Conservation (phyloP, 805 yeast genomes). For the Ogataea saltuana region DNA sequence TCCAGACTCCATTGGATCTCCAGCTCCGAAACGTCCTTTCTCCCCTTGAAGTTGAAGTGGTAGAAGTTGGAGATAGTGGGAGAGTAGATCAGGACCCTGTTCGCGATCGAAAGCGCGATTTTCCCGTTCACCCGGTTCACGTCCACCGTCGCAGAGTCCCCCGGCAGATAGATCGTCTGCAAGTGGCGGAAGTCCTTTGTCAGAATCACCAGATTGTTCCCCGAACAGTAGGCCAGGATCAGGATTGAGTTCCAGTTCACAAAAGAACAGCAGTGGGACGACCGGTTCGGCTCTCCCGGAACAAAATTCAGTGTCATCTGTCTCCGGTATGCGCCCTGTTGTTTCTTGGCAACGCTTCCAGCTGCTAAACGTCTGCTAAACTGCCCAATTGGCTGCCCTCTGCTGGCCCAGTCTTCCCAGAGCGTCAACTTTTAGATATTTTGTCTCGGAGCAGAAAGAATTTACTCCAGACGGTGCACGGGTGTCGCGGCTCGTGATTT, state of each 20-base stretch:
- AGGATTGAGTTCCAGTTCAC: conserved; percentile 66
- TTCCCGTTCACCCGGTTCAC: conserved; percentile 62
- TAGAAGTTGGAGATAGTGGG: conserved; percentile 55
- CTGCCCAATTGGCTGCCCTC: too few relatives aligned
- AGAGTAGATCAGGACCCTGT: conserved; percentile 48
- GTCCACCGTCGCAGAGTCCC: conserved; percentile 67
- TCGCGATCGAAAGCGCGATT: conserved; percentile 54
- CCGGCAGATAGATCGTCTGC: conserved; percentile 74
- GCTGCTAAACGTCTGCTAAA: too few relatives aligned
- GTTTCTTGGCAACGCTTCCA: too few relatives aligned
- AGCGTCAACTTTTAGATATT: too few relatives aligned
- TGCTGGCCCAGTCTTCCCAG: too few relatives aligned
- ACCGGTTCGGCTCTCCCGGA: conserved; percentile 81
- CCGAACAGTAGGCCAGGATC: conserved; percentile 77
- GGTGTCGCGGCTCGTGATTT: not conserved
- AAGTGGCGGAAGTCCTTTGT: conserved; percentile 53
- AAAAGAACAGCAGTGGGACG: conserved; percentile 56
- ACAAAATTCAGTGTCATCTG: conserved; percentile 65
- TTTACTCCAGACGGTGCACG: not conserved
- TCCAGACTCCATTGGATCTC: conserved; percentile 37
- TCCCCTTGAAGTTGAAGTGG: conserved; percentile 36
- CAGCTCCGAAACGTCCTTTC: conserved; percentile 33
- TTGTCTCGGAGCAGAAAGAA: too few relatives aligned
- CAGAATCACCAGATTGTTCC: conserved; percentile 75
- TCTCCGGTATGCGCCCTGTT: too few relatives aligned